phyloP scores from a whole-genome alignment of 108 stramenopile species.

The Asterionellopsis glacialis region DNA sequence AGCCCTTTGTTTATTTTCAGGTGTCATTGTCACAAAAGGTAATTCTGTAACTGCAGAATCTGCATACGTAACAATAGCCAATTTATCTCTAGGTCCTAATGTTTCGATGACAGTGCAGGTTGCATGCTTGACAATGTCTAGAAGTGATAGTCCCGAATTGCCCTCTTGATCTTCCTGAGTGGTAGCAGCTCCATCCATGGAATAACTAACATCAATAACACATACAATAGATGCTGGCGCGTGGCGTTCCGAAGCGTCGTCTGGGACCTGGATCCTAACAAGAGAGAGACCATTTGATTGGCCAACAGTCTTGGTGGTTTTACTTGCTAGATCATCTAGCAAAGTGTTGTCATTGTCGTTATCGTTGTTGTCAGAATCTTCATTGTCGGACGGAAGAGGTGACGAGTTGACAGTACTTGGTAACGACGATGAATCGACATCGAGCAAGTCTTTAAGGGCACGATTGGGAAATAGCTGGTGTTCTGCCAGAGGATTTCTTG shows the following conservation, averaged over 20 bases:
- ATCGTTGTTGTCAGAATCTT: too few relatives aligned
- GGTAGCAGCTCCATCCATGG: constrained; percentile 18
- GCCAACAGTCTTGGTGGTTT: too few relatives aligned
- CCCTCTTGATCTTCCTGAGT: constrained; percentile 8
- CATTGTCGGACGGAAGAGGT: too few relatives aligned
- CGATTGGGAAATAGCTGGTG: too few relatives aligned
- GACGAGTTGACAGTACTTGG: too few relatives aligned
- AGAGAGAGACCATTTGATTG: too few relatives aligned
- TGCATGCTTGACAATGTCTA: constrained; percentile 39
- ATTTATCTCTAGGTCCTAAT: constrained; percentile 6
- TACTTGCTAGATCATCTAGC: too few relatives aligned
- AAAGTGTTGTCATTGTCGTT: too few relatives aligned
- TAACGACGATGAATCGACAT: too few relatives aligned
- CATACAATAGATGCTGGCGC: constrained; percentile 7
- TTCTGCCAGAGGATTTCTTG: too few relatives aligned
- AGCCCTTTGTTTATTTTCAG: constrained; percentile 7
- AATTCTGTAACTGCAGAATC: constrained; percentile 5
- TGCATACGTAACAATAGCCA: constrained; percentile 29
- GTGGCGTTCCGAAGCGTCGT: not conserved
- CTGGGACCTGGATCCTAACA: constrained; percentile 2
- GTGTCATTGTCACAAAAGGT: constrained; percentile 5
- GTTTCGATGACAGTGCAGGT: constrained; percentile 24
- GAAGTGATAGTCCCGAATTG: constrained; percentile 11
- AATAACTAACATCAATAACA: constrained; percentile 21
- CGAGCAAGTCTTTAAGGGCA: too few relatives aligned